Base-by-base conservation (phyloP, 768 basidiomycete genomes). In the Phaffia australis region DNA sequence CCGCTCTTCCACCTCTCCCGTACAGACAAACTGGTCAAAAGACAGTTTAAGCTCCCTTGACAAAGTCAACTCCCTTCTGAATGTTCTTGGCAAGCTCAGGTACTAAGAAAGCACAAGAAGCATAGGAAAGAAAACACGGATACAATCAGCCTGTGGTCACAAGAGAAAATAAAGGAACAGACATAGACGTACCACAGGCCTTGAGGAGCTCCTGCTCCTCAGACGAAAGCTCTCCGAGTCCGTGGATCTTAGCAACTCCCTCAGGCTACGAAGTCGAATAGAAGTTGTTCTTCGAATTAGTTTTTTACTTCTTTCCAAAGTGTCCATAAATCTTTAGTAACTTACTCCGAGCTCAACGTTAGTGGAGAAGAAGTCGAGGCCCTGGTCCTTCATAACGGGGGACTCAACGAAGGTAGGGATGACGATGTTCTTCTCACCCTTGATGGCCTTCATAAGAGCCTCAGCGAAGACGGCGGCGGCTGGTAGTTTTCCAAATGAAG, bases 1-100 rank as follows among this genome's bases (percentile, higher is more conserved):
- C 11, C 4, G 11, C 4, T 54, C 52, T 8, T 54, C n/a, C 21
- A n/a, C 52, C 27, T n/a, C 52, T 54, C 52, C 8, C 52, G 5
- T 54, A n/a, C 52, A 54, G 21, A 4, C 16, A n/a, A n/a, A 42
- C 35, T 5, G 11, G 35, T 42, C 35, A 42, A 11, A 42, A 42
- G 35, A 42, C 27, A 54, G 27, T 30, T 63, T 63, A 55, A 54
- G 61, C 49, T 11, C 7, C 9, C 23, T 52, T 55, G 29, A 52
- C 74, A 66, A 79, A 79, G 64, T 75, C 70, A 65, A 74, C 73
- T 79, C 92, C 92, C 85, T 92, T 97, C 79, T 89, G 88, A 73
- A 97, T 94, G 84, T 95, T 97, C 85, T 88, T 92, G 84, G 88
- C 88, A 73, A 99, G 83, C 72, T 91, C 89, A 71, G 89, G 89